Evolutionary conservation across 345 rosid genomes (phyloP).

Genomic region (Boechera stricta): DNA sequence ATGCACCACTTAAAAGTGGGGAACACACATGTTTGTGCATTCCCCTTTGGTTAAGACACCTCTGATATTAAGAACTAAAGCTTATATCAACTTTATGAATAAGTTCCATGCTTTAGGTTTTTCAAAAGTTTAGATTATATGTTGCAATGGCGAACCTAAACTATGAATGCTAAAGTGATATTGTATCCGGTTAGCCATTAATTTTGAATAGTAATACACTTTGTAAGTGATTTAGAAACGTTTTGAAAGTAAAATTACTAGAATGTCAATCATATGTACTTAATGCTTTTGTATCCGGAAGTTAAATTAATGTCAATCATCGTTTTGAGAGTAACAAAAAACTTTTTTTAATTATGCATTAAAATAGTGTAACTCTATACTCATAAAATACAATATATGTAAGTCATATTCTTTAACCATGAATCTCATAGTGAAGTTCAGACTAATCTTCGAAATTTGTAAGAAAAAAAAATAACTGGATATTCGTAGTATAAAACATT

Average conservation of each 20-base stretch:
- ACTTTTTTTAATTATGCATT: too few species aligned
- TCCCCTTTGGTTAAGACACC: conserved; percentile 29
- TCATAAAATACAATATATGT: too few species aligned
- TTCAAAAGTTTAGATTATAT: not conserved
- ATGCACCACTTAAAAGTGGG: conserved; percentile 35
- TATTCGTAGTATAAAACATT: too few species aligned
- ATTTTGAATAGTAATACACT: not conserved
- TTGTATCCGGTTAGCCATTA: not conserved
- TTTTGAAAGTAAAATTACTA: not conserved
- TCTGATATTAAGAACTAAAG: conserved; percentile 19
- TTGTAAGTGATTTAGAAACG: not conserved
- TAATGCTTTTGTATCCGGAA: too few species aligned
- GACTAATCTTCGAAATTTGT: not conserved
- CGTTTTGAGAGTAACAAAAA: too few species aligned
- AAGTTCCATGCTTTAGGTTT: conserved; percentile 10
- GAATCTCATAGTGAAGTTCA: not conserved
- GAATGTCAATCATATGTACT: not conserved
- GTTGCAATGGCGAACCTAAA: not conserved
- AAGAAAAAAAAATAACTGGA: not conserved
- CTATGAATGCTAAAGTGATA: not conserved
- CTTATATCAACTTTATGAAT: not conserved
- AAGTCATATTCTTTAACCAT: not conserved
- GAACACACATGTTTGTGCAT: conserved; percentile 43
- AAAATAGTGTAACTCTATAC: too few species aligned
- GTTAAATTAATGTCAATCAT: not conserved